These are phyloP conservation scores for Asterophora parasitica DNA, from an alignment of 768 basidiomycete species.

Conservation along the genomic window DNA sequence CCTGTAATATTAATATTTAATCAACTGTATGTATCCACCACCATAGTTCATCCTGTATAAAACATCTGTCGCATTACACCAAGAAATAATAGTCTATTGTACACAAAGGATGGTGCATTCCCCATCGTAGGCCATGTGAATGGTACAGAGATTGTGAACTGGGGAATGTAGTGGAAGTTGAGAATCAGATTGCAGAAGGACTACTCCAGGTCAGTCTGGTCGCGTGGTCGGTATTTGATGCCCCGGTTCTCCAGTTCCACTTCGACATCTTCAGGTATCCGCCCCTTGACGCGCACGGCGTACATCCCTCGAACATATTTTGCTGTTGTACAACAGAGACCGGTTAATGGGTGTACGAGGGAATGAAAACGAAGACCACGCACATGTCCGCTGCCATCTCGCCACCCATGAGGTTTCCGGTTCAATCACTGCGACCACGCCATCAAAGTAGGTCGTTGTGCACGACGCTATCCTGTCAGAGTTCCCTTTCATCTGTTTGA, in stretches of 20 bases:
- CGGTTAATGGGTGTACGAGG: conserved; percentile 3
- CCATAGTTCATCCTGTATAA: not conserved
- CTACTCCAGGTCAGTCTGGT: conserved; percentile 72
- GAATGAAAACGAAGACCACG: conserved; percentile 23
- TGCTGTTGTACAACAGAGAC: conserved; percentile 39
- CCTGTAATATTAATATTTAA: conserved; percentile 34
- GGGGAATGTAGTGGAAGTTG: not conserved
- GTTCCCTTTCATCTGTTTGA: conserved; percentile 84
- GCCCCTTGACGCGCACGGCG: conserved; percentile 83
- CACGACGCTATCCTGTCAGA: conserved; percentile 79
- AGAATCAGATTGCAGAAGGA: not conserved
- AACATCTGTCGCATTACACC: conserved; percentile 1
- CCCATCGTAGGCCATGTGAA: not conserved
- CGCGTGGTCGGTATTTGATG: conserved; percentile 82
- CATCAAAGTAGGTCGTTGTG: conserved; percentile 92
- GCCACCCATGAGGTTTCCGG: conserved; percentile 93
- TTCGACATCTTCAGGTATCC: conserved; percentile 82
- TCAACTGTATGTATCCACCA: conserved; percentile 6
- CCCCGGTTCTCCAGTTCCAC: conserved; percentile 71
- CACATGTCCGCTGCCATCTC: conserved; percentile 92
- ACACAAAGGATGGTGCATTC: conserved; percentile 7
- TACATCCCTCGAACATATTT: conserved; percentile 92
- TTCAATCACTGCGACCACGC: conserved; percentile 81
- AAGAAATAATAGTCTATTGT: conserved; percentile 7
- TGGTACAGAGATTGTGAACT: conserved; percentile 1